Evolutionary conservation across 306 rosid species (phyloP).

Genomic region (Mimosa pudica): DNA sequence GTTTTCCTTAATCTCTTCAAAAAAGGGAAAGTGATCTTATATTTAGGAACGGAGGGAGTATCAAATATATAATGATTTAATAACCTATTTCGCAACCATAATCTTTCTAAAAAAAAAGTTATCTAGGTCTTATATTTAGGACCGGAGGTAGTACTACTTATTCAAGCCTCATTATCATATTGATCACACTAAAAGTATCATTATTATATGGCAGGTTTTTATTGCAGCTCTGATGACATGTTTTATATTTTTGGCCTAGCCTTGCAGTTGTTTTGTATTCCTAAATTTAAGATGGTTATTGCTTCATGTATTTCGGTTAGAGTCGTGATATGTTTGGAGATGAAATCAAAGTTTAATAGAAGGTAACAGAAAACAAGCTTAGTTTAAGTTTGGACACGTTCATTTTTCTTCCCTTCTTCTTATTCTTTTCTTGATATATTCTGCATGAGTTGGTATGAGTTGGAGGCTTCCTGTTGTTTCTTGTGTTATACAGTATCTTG

Average conservation of each 20-base stretch:
- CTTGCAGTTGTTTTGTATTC: not conserved
- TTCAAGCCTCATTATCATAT: not conserved
- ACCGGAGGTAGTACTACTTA: too few relatives aligned
- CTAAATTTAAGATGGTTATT: not conserved
- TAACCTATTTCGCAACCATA: too few relatives aligned
- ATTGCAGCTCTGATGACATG: not conserved
- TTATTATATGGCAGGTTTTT: not conserved
- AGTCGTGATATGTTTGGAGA: not conserved
- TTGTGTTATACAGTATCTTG: constrained; percentile 13
- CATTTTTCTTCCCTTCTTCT: not conserved
- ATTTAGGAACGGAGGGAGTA: too few relatives aligned
- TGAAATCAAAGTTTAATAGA: not conserved
- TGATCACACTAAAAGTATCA: not conserved
- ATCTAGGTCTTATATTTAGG: too few relatives aligned
- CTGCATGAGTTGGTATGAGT: not conserved
- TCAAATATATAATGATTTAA: too few relatives aligned
- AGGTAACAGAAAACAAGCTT: not conserved
- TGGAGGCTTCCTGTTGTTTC: not conserved
- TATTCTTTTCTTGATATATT: constrained; percentile 1
- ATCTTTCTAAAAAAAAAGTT: too few relatives aligned
- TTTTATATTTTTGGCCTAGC: constrained; percentile 5
- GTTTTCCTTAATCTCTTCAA: too few relatives aligned
- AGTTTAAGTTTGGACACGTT: not conserved
- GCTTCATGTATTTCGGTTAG: not conserved
- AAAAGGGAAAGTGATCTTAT: too few relatives aligned